These are phyloP conservation scores for Suillus subaureus DNA, from an alignment of 768 basidiomycete species.

Conservation along the genomic window DNA sequence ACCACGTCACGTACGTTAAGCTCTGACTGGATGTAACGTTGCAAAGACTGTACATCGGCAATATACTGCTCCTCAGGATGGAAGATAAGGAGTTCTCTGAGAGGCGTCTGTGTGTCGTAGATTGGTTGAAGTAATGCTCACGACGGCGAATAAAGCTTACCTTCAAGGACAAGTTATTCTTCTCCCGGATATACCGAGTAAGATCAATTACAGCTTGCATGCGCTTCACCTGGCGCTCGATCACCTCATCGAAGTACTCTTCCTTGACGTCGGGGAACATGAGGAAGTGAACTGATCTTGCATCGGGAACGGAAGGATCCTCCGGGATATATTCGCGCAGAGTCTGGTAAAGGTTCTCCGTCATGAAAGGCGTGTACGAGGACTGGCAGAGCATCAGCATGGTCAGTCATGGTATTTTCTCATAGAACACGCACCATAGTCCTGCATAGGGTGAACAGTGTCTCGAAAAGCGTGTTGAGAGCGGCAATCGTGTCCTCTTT, in stretches of 20 bases:
- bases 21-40: conserved; percentile 90
- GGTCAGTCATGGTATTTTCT: neutral
- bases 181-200: conserved; percentile 85
- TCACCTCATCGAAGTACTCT: conserved; percentile 91
- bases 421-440: conserved; percentile 73
- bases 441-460: conserved; percentile 89
- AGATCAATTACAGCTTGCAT: conserved; percentile 97
- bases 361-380: conserved; percentile 97
- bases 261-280: conserved; percentile 91
- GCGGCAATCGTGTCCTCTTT: conserved; percentile 84
- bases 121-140: conserved; percentile 4
- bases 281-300: conserved; percentile 94
- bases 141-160: conserved; percentile 43
- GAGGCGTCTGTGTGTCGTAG: conserved; percentile 63
- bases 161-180: conserved; percentile 86
- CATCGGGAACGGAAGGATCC: conserved; percentile 68
- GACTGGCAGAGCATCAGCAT: conserved; percentile 53
- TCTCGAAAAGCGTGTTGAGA: conserved; percentile 94
- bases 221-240: conserved; percentile 91
- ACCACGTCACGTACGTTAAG: conserved; percentile 91
- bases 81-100: conserved; percentile 93
- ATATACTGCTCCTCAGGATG: conserved; percentile 85
- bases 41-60: conserved; percentile 80
- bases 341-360: conserved; percentile 94
- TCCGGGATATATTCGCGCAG: conserved; percentile 84